Percentiles rank a stretch among this genome's conserved stretches.
phyloP scores from a whole-genome alignment of 75 land plant species.

The Azolla pinnata region DNA sequence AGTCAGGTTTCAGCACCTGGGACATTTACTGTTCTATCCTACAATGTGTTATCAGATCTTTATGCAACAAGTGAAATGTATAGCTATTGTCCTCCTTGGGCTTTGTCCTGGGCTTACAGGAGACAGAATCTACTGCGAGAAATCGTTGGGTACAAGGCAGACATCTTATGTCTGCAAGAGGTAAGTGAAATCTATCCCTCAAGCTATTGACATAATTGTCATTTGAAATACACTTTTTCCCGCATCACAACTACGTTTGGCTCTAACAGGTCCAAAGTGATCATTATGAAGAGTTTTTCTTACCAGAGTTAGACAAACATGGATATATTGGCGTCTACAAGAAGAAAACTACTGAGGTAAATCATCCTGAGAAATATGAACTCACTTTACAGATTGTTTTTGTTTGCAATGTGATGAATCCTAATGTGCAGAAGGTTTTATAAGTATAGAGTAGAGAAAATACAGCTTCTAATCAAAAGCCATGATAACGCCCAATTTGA shows the following conservation, averaged over 20 bases:
- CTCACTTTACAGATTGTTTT: too few species aligned
- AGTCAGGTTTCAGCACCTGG: slow-evolving; percentile 34
- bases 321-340: slow-evolving; percentile 13
- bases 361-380: neutral
- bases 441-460: too few species aligned
- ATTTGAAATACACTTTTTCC: too few species aligned
- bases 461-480: too few species aligned
- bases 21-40: slow-evolving; percentile 67
- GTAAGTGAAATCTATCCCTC: slow-evolving; percentile 19
- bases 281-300: slow-evolving; percentile 3
- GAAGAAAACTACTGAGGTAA: slow-evolving; percentile 17
- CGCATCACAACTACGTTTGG: too few species aligned
- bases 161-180: slow-evolving; percentile 67
- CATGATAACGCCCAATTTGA: too few species aligned
- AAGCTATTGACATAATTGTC: too few species aligned
- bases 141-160: slow-evolving; percentile 62
- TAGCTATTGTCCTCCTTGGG: slow-evolving; percentile 76
- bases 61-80: slow-evolving; percentile 52
- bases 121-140: slow-evolving; percentile 59
- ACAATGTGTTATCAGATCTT: slow-evolving; percentile 60
- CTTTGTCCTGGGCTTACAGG: slow-evolving; percentile 69
- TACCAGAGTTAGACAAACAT: neutral
- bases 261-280: too few species aligned
- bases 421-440: too few species aligned
- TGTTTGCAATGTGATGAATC: too few species aligned